A percentile compares a stretch with the other conserved stretches of the same genome.
Evolutionary conservation across 768 basidiomycete species (phyloP).

Genomic region (Naganishia kalamii): DNA sequence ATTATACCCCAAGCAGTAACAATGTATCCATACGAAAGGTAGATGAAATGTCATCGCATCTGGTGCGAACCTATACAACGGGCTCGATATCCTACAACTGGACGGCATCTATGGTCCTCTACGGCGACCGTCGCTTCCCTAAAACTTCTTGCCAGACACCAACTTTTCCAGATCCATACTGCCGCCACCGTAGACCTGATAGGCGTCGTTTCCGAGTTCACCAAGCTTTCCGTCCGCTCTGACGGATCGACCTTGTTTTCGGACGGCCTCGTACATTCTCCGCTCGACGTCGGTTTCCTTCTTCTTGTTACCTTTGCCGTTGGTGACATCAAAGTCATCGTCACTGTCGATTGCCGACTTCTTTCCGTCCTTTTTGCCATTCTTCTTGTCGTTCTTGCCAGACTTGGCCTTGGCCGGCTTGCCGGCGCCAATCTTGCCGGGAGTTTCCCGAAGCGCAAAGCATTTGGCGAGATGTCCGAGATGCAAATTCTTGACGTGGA

Average conservation of each 20-base stretch:
- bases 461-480: conserved; percentile 65
- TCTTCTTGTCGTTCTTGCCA: too few relatives aligned
- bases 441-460: conserved; percentile 44
- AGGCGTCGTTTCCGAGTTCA: conserved; percentile 36
- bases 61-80: neutral
- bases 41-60: neutral
- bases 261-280: conserved; percentile 79
- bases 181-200: conserved; percentile 39
- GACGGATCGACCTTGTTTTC: conserved; percentile 70
- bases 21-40: conserved; percentile 2
- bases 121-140: neutral
- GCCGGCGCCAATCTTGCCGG: conserved; percentile 28
- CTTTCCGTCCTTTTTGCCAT: conserved; percentile 31
- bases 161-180: conserved; percentile 40
- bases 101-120: neutral
- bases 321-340: conserved; percentile 43
- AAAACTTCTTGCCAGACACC: conserved; percentile 27
- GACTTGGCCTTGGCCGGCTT: conserved; percentile 26
- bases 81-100: neutral
- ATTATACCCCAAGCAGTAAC: neutral
- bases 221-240: conserved; percentile 63
- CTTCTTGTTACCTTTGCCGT: conserved; percentile 23
- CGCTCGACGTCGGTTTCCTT: conserved; percentile 56
- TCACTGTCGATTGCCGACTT: conserved; percentile 26
- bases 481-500: conserved; percentile 89